Evolutionary conservation across 371 early-diverging fungal species (phyloP).

Genomic region (Dichotomocladium elegans): DNA sequence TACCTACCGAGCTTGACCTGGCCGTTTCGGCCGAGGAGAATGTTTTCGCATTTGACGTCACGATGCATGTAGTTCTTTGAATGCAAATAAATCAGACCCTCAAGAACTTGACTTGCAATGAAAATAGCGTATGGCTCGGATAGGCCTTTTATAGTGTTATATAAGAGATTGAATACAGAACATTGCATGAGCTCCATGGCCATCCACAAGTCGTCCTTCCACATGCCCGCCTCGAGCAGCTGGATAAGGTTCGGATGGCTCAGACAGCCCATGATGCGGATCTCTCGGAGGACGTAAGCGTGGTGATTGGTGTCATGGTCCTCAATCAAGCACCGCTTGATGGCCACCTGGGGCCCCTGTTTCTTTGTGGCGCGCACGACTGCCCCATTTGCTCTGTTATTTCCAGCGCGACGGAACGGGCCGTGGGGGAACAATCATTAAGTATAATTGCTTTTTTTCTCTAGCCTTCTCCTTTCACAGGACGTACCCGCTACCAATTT

Average conservation of each 20-base stretch:
- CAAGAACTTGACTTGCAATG: conserved; percentile 37
- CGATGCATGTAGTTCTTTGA: conserved; percentile 50
- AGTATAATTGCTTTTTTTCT: no score
- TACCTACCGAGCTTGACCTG: conserved; percentile 46
- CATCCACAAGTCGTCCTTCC: conserved; percentile 48
- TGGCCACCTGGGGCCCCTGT: conserved; percentile 32
- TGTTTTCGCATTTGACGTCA: conserved; percentile 52
- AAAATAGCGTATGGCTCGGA: conserved; percentile 37
- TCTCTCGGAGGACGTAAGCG: conserved; percentile 40
- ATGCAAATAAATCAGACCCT: conserved; percentile 46
- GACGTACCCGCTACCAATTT: conserved; percentile 49
- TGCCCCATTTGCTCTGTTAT: conserved; percentile 29
- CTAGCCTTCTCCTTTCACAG: no score
- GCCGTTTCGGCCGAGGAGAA: conserved; percentile 35
- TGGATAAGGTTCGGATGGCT: conserved; percentile 36
- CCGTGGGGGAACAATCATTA: no score
- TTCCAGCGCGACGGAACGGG: no score
- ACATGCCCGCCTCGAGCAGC: conserved; percentile 36
- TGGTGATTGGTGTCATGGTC: conserved; percentile 44
- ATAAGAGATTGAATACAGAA: conserved; percentile 43
- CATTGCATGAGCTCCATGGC: conserved; percentile 51
- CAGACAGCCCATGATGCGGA: conserved; percentile 46
- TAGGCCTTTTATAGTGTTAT: conserved; percentile 37
- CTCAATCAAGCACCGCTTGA: conserved; percentile 49
- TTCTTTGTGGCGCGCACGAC: conserved; percentile 24